Evolutionary conservation across 148 eudicot genomes (phyloP), one percentile per base, ranked within the genome.

Genomic region (Silene latifolia): DNA sequence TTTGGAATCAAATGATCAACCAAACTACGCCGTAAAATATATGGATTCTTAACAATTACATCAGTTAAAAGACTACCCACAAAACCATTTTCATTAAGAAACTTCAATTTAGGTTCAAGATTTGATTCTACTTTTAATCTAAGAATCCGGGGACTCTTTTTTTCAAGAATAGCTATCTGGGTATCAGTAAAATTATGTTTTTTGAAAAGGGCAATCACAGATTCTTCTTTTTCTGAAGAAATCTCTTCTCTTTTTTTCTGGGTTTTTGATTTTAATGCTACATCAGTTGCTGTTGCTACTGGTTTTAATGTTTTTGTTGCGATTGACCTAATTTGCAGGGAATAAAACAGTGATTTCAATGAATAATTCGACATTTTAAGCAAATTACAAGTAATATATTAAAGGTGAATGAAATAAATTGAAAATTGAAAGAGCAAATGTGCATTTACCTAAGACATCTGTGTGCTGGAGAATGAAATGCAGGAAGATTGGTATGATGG

Each of bases 31-130:
- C 63, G 25, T 59, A 79, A 47, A 57, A 79, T 58, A 0, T 4
- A 11, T 1, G 81, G 81, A 29, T 67, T 67, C 3, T 19, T 17
- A 3, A 79, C 0, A 15, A 79, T 19, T 4, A 73, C 1, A 3
- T 73, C 20, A 24, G 77, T 54, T 3, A 79, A 29, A 3, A 35
- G 6, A 25, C 25, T 11, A 7, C 73, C 77, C 61, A 3, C 62
- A 67, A 79, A 74, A 11, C 81, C 81, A 68, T 9, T 74, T 23
- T 68, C 69, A 15, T 11, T 29, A 8, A 79, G 47, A 51, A 70
- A 79, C 14, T 39, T 58, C 35, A 79, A 59, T 51, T 79, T 79
- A 66, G 81, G 81, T 48, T 74, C 57, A 46, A 79, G 73, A 67
- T 44, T 79, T 7, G 65, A 8, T 25, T 35, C 11, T 18, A 72